Evolutionary conservation across 2,329 filamentous ascomycete species (phyloP).

Genomic region (Shiraia sp.): DNA sequence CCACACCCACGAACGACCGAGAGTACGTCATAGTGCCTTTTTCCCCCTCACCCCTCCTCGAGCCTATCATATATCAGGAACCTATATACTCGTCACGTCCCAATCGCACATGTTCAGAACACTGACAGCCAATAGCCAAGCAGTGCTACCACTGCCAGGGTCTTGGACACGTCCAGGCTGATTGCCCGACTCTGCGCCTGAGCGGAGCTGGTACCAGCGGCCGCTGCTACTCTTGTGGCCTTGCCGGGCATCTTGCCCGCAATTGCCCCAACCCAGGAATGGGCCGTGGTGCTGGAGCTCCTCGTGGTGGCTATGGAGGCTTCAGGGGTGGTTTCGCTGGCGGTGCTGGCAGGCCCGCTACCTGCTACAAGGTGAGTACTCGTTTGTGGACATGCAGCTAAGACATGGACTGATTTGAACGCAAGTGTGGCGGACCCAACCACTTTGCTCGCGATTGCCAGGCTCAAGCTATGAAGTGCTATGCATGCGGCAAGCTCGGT

Average conservation of each 20-base stretch:
- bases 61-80: neutral
- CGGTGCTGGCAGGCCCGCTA: constrained; percentile 63
- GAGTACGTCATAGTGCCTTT: constrained; percentile 57
- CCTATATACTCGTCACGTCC: neutral
- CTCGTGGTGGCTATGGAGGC: constrained; percentile 73
- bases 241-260: constrained; percentile 89
- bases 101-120: neutral
- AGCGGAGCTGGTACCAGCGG: constrained; percentile 79
- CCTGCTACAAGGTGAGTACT: constrained; percentile 61
- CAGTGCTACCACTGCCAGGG: constrained; percentile 99
- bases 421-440: constrained; percentile 75
- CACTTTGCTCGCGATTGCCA: constrained; percentile 99
- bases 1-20: constrained; percentile 95
- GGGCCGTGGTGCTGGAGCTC: constrained; percentile 65
- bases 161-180: constrained; percentile 95
- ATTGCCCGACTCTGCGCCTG: constrained; percentile 94
- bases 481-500: constrained; percentile 86
- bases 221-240: constrained; percentile 95
- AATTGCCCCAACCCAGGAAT: constrained; percentile 80
- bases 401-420: neutral
- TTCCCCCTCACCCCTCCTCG: constrained; percentile 1
- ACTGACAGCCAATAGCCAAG: constrained; percentile 66
- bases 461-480: constrained; percentile 98
- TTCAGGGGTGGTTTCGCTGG: constrained; percentile 76
- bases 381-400: neutral